Evolutionary conservation across 2,329 filamentous ascomycete genomes (phyloP).

Genomic region (Colletotrichum sp.): DNA sequence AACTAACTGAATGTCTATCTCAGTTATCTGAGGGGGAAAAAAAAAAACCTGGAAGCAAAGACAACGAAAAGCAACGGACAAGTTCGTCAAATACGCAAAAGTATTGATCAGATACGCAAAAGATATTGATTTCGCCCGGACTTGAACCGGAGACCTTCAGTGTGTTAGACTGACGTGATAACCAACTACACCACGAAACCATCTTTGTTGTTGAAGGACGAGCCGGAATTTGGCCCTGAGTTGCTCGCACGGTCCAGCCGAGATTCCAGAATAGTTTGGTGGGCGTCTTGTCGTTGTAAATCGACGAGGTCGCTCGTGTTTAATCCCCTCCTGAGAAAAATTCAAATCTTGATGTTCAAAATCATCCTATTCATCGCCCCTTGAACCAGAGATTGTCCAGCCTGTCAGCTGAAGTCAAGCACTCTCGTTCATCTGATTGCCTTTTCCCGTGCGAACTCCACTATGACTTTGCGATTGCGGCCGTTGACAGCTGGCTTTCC

Average conservation of each 20-base stretch:
- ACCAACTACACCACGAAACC: slow-evolving; percentile 43
- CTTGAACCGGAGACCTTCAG: slow-evolving; percentile 23
- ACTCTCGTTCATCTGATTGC: neutral
- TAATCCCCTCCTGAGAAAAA: fast-evolving
- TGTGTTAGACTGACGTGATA: slow-evolving; percentile 55
- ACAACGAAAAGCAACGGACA: fast-evolving
- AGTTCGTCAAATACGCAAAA: neutral
- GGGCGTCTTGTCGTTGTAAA: neutral
- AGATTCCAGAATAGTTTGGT: neutral
- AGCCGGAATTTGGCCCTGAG: fast-evolving
- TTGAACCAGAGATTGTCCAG: neutral
- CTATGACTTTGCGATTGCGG: neutral
- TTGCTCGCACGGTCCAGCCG: neutral
- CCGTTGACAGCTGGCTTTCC: neutral
- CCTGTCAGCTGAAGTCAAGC: neutral
- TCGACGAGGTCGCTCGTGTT: neutral
- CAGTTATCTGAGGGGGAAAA: too few relatives aligned
- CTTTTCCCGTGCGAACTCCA: neutral
- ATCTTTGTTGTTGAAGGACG: fast-evolving
- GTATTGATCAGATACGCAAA: neutral
- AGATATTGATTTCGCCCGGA: slow-evolving; percentile 4
- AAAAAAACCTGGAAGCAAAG: too few relatives aligned
- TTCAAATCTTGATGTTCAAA: neutral
- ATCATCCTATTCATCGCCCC: neutral
- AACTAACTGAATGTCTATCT: neutral